Conservation (phyloP, 2,329 filamentous ascomycete species). For the Colletotrichum orchidophilum region DNA sequence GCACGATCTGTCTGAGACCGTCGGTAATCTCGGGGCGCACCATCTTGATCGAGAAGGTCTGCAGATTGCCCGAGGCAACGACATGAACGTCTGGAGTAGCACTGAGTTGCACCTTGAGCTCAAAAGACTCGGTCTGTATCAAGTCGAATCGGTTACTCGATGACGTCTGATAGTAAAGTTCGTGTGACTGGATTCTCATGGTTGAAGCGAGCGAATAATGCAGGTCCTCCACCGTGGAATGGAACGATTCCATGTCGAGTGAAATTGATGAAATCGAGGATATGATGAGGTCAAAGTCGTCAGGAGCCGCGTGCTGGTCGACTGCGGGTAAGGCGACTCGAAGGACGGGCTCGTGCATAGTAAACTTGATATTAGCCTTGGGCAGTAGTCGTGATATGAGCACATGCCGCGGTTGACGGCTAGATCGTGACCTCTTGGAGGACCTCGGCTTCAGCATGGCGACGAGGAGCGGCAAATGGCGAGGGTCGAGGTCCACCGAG, state of each 20-base stretch:
- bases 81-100: conserved; percentile 89
- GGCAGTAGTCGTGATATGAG: conserved; percentile 91
- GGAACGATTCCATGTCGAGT: conserved; percentile 93
- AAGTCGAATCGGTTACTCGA: conserved; percentile 85
- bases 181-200: conserved; percentile 84
- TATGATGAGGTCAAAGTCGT: conserved; percentile 94
- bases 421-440: conserved; percentile 41
- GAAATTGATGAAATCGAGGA: conserved; percentile 95
- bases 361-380: conserved; percentile 94
- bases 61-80: conserved; percentile 79
- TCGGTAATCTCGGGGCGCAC: conserved; percentile 92
- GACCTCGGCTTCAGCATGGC: conserved; percentile 72
- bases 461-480: conserved; percentile 86
- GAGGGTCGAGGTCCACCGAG: conserved; percentile 90
- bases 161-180: conserved; percentile 93
- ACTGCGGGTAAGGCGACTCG: conserved; percentile 88
- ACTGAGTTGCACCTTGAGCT: conserved; percentile 85
- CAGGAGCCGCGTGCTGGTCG: conserved; percentile 68
- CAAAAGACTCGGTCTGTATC: conserved; percentile 86
- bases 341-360: conserved; percentile 94
- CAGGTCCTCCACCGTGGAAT: conserved; percentile 82
- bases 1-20: conserved; percentile 89
- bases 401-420: conserved; percentile 59
- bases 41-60: conserved; percentile 90
- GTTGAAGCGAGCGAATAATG: conserved; percentile 89